Evolutionary conservation across 1,284 basidiomycete species (phyloP), one percentile per base, ranked within the genome.

Genomic region (Somion occarium): DNA sequence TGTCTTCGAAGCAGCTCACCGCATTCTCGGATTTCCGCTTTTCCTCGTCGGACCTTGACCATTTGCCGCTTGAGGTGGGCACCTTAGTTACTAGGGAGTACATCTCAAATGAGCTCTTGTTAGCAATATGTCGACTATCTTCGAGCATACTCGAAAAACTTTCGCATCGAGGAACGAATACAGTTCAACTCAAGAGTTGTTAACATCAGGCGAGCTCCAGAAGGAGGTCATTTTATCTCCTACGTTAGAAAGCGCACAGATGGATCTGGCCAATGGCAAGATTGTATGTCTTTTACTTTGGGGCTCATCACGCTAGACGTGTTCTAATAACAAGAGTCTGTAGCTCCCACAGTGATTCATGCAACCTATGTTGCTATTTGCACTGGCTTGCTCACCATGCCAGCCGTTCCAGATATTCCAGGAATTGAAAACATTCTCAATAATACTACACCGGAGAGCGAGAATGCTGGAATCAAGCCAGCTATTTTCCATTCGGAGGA

Each of bases 1-100:
- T 82, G 22, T 80, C 77, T 1, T 80, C 76, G 5, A 80, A 81
- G 59, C 83, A 85, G 61, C 69, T 85, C 44, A 85, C 83, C 1
- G 73, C 74, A 51, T 86, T 83, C 65, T 79, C 78, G 38, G 83
- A 86, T 64, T 85, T 81, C 61, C 75, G 82, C 3, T 60, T 79
- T 24, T 76, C 79, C 7, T 62, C 76, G 24, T 64, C 70, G 9
- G 73, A 80, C 53, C 67, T 73, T 1, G 83, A 85, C 62, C 82
- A 86, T 59, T 69, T 83, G 22, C 78, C 78, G 0, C 61, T 85
- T 15, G 65, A 71, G 59, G 73, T 66, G n/a, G n/a, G n/a, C n/a
- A n/a, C 20, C n/a, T 23, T n/a, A 3, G n/a, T 37, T 37, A 37
- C n/a, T n/a, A n/a, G n/a, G n/a, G n/a, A n/a, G n/a, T n/a, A 41